A percentile compares a stretch with the other conserved stretches of the same genome.
phyloP scores from a whole-genome alignment of 306 rosid species.

The Malus domestica region ASM211411v1 NC_041791.1:34012501-34013000 shows the following conservation, averaged over 20 bases:
- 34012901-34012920: too few relatives aligned
- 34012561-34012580: neutral
- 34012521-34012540: conserved; percentile 13
- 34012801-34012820: too few relatives aligned
- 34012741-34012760: neutral
- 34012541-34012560: neutral
- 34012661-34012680: neutral
- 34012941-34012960: neutral
- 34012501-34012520: neutral
- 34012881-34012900: neutral
- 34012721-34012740: neutral
- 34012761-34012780: too few relatives aligned
- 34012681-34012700: neutral
- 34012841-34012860: too few relatives aligned
- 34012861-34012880: neutral
- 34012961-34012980: neutral
- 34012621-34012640: neutral
- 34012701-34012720: neutral
- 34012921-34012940: neutral
- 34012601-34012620: neutral
- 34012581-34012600: conserved; percentile 15
- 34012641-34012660: neutral
- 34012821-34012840: neutral
- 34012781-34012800: too few relatives aligned
- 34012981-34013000: neutral